phyloP scores from a whole-genome alignment of 2,329 filamentous ascomycete genomes.

The Aureobasidium sp. region DNA sequence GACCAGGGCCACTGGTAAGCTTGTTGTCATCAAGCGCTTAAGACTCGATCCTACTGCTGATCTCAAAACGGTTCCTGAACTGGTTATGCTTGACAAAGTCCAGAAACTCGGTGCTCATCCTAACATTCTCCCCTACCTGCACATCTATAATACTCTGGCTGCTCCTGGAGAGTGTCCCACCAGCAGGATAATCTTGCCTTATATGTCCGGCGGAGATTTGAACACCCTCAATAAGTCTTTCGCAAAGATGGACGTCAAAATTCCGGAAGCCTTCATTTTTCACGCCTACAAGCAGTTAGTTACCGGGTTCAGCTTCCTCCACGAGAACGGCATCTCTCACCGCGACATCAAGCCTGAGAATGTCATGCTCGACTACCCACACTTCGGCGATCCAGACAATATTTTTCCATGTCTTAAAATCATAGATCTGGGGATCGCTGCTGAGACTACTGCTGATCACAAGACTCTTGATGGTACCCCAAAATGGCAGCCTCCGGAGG shows the following conservation, averaged over 20 bases:
- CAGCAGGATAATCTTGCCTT: constrained; percentile 13
- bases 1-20: not conserved
- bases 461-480: not conserved
- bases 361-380: constrained; percentile 85
- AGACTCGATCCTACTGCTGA: not conserved
- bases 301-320: constrained; percentile 97
- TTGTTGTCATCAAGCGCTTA: constrained; percentile 6
- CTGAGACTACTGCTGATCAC: not conserved
- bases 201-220: constrained; percentile 7
- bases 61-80: not conserved
- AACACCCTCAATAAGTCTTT: not conserved
- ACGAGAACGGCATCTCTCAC: constrained; percentile 96
- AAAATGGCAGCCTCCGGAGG: constrained; percentile 9
- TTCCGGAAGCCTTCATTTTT: constrained; percentile 15
- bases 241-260: not conserved
- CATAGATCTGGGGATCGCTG: constrained; percentile 14
- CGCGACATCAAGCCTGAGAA: constrained; percentile 98
- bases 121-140: not conserved
- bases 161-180: constrained; percentile 2
- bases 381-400: not conserved
- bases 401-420: constrained; percentile 11
- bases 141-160: not conserved
- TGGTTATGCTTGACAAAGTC: not conserved
- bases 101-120: not conserved
- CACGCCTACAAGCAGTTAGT: constrained; percentile 79